These are phyloP conservation scores for Ananas comosus DNA, from an alignment of 176 grass and related monocot species.

Conservation along the genomic window DNA sequence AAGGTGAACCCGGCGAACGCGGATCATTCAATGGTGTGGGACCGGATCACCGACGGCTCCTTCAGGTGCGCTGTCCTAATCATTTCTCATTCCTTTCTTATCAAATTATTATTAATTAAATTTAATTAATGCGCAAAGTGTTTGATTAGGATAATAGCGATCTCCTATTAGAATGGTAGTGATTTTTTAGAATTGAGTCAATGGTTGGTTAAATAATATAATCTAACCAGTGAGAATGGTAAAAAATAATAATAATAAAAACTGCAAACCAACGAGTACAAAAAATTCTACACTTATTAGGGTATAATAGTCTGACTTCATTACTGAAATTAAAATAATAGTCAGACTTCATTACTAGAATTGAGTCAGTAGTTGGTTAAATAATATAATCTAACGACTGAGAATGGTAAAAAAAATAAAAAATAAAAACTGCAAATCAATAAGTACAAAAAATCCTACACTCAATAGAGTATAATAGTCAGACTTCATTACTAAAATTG, in stretches of 20 bases:
- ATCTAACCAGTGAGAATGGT: too few species aligned
- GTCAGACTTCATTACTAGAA: too few species aligned
- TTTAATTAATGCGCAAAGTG: not conserved
- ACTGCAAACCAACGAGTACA: not conserved
- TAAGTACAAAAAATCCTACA: not conserved
- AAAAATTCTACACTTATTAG: not conserved
- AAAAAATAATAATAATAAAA: not conserved
- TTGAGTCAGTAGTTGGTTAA: too few species aligned
- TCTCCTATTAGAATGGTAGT: too few species aligned
- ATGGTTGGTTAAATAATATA: too few species aligned
- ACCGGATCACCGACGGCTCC: slow-evolving; percentile 76
- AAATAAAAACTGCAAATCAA: not conserved
- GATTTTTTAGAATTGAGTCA: too few species aligned
- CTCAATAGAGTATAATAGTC: too few species aligned
- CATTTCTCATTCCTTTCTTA: not conserved
- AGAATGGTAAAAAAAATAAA: not conserved
- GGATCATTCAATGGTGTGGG: slow-evolving; percentile 99
- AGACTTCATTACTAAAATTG: not conserved
- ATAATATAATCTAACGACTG: too few species aligned
- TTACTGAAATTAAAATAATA: not conserved
- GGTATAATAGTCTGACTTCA: too few species aligned
- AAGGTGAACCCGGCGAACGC: slow-evolving; percentile 57
- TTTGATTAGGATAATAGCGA: not conserved
- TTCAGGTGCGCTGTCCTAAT: slow-evolving; percentile 58
- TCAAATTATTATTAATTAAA: slow-evolving; percentile 2